Evolutionary conservation across 257 asterid species (phyloP).

Genomic region (Solanum gracilifrons): DNA sequence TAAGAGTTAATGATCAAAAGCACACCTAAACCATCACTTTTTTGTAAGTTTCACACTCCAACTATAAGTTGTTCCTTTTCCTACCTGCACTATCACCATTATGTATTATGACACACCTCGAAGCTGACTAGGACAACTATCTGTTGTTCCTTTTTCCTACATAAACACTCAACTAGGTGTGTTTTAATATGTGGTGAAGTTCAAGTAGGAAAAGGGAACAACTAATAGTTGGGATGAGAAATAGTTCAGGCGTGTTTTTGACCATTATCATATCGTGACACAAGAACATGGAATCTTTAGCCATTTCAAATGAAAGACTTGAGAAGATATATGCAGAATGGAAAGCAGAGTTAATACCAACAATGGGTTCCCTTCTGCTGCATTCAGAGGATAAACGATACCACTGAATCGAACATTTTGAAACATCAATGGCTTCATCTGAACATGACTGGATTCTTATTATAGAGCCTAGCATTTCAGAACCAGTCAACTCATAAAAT

Average conservation of each 20-base stretch:
- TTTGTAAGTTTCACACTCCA: too few species aligned
- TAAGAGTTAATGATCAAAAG: too few species aligned
- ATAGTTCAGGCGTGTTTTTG: background rate
- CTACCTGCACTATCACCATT: too few species aligned
- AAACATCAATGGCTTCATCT: constrained; percentile 61
- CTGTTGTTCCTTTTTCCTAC: background rate
- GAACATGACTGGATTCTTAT: constrained; percentile 63
- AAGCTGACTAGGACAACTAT: background rate
- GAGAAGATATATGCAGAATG: background rate
- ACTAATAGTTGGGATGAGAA: background rate
- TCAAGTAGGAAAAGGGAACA: background rate
- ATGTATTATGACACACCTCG: background rate
- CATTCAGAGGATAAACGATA: constrained; percentile 80
- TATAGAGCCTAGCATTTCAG: constrained; percentile 68
- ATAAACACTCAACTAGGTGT: background rate
- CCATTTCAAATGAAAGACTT: background rate
- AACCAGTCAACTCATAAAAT: constrained; percentile 46
- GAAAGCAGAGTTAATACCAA: constrained; percentile 31
- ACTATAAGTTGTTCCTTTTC: too few species aligned
- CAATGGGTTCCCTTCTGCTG: constrained; percentile 88
- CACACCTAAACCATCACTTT: too few species aligned
- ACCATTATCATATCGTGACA: background rate
- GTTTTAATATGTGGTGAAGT: background rate
- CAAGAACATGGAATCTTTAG: background rate
- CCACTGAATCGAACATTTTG: constrained; percentile 81